Evolutionary conservation across 164 flowering plant species (phyloP), one percentile per base, ranked within the genome.

Genomic region (Sextonia rubra): DNA sequence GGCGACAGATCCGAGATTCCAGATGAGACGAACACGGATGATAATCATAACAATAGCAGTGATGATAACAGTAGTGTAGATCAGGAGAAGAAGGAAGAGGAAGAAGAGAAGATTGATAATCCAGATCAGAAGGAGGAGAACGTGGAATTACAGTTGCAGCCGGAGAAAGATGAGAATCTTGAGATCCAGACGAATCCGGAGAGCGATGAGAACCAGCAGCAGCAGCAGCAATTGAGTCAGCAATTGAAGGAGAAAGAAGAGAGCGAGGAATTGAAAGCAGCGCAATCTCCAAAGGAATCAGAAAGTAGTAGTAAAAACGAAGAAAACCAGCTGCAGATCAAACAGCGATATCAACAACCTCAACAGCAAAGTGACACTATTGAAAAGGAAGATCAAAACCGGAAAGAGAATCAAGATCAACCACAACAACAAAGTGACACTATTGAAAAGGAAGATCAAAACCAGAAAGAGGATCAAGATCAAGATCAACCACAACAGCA

Each of bases 71-170:
- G 18, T 47, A 15, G 26, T 18, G 44, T 49, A 3, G 60, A 56
- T 12, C 26, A 56, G 17, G 15, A 12, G 27, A 37, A 52, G 63
- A n/a, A 25, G 20, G 68, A 64, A 30, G 47, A 64, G 6, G 61
- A 27, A 9, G 69, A 49, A 18, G 68, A 30, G 25, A 73, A 29
- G 12, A 81, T 75, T 26, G 65, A 68, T 23, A 65, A 78, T 63
- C 77, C 70, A 60, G 81, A 78, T 69, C 62, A 60, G 8, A 72
- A 74, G 3, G 60, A 30, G 11, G 73, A 1, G 47, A 69, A 58
- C 48, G 27, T 56, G 37, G 60, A 69, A 7, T 55, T 65, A 37
- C 64, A 72, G 14, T 4, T 44, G 5, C 72, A 63, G 20, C 76
- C 65, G 15, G 25, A n/a, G 27, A 29, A 49, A 32, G 60, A 25